These are phyloP conservation scores for Aspergillus baeticus DNA, from an alignment of 495 filamentous ascomycete genomes.

Conservation along the genomic window DNA sequence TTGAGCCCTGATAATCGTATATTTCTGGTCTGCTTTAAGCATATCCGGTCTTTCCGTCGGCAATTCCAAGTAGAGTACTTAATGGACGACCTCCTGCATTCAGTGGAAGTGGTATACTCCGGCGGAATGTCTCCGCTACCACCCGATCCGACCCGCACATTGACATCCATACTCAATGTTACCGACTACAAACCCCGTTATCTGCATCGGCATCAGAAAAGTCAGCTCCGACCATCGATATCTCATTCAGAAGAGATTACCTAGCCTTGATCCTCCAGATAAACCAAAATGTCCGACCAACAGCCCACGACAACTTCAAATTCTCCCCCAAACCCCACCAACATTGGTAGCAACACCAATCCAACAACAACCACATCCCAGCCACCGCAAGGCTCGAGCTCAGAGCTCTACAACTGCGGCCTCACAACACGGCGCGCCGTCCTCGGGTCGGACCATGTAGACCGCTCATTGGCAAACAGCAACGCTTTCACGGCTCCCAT, in stretches of 20 bases:
- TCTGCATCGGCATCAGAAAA: background rate
- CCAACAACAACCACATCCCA: background rate
- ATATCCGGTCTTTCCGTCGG: too few species aligned
- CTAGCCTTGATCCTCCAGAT: too few species aligned
- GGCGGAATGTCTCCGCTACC: background rate
- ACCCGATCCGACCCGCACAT: background rate
- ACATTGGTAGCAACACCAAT: background rate
- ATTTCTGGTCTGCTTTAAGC: too few species aligned
- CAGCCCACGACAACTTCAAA: background rate
- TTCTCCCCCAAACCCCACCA: background rate
- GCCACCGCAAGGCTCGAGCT: background rate
- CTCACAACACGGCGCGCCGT: slow-evolving; percentile 50
- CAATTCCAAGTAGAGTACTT: too few species aligned
- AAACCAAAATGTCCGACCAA: background rate
- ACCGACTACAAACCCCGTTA: background rate
- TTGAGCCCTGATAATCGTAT: too few species aligned
- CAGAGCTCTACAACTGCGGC: slow-evolving; percentile 42
- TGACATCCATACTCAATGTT: background rate
- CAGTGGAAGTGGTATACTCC: background rate
- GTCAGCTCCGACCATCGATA: background rate
- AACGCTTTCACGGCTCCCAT: slow-evolving; percentile 46
- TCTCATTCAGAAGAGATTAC: background rate
- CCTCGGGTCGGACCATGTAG: slow-evolving; percentile 52
- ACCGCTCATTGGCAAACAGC: slow-evolving; percentile 37
- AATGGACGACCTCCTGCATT: too few species aligned